These are phyloP conservation scores for Nannizziopsis barbatae DNA, from an alignment of 2,329 filamentous ascomycete genomes.

Conservation along the genomic window DNA sequence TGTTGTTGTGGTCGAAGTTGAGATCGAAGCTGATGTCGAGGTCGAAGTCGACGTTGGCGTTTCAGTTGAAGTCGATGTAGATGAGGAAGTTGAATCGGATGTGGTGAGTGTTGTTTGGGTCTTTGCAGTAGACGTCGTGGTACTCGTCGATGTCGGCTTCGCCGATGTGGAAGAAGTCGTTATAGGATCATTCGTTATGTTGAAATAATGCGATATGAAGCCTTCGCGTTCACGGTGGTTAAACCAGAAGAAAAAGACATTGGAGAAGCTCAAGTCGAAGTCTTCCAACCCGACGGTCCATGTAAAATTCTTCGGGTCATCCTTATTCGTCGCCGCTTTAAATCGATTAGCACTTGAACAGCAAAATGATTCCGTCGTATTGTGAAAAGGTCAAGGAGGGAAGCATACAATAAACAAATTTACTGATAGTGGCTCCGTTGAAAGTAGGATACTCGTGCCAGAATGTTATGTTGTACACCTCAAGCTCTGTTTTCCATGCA, in stretches of 20 bases:
- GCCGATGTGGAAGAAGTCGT: not conserved
- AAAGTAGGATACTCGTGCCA: not conserved
- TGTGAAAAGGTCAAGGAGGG: not conserved
- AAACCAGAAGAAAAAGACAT: slow-evolving; percentile 12
- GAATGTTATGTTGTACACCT: slow-evolving; percentile 1
- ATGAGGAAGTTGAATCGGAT: not conserved
- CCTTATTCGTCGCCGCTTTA: not conserved
- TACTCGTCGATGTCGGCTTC: not conserved
- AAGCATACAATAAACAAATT: not conserved
- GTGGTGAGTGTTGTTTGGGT: not conserved
- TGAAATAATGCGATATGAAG: slow-evolving; percentile 10
- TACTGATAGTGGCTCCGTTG: not conserved
- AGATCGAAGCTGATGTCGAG: not conserved
- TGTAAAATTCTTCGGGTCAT: slow-evolving; percentile 5
- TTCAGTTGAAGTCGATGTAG: not conserved
- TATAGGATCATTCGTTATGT: slow-evolving; percentile 2
- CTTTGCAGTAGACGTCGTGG: not conserved
- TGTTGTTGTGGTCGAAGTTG: not conserved
- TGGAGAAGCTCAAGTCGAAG: slow-evolving; percentile 6
- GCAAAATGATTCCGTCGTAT: too few relatives aligned
- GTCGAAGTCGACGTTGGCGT: not conserved
- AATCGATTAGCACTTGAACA: not conserved
- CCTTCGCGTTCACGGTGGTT: not conserved
- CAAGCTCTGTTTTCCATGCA: not conserved
- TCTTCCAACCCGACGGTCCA: slow-evolving; percentile 9